Evolutionary conservation across 768 basidiomycete species (phyloP), one percentile per base, ranked within the genome.

Genomic region (Megacollybia marginata): DNA sequence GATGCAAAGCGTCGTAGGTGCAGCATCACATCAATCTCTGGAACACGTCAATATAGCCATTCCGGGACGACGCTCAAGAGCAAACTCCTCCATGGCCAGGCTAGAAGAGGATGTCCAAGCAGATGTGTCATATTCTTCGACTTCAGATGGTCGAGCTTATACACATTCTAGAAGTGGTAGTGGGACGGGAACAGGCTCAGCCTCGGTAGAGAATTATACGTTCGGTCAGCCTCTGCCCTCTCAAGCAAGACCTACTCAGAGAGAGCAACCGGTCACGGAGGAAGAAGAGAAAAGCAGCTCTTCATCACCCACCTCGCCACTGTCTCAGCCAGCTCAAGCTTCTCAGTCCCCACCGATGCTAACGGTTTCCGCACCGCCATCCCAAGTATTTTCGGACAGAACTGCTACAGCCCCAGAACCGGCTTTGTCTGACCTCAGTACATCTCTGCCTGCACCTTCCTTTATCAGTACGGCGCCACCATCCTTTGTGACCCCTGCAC

Each of bases 61-160:
- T 19, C 19, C 36, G 23, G 48, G 52, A 18, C 48, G 42, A 42
- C 72, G 79, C 36, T 72, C 74, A 20, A 74, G 82, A 16, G 71
- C 83, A 33, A 79, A 82, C 55, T 83, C 83, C n/a, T 79, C 79
- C n/a, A 79, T 80, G 73, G 79, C 76, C 6, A 66, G 83, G 50
- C 68, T 85, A n/a, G 79, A 82, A 53, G 82, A 83, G 49, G 79
- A 79, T 44, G 59, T 56, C 18, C 23, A 28, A 28, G 23, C 23
- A 6, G 23, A 28, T 28, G 23, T 28, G 23, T 28, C 23, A 28
- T 28, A 3, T 28, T 52, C 57, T 32, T 65, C 63, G 18, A 64
- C 65, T 52, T 68, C 62, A 9, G 68, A 72, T 9, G 65, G 68
- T 50, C 62, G 55, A 42, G 23, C 10, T 15, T 54, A 63, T 1